These are phyloP conservation scores for Linnemannia hyalina DNA, from an alignment of 192 early-diverging fungal genomes.

Conservation along the genomic window DNA sequence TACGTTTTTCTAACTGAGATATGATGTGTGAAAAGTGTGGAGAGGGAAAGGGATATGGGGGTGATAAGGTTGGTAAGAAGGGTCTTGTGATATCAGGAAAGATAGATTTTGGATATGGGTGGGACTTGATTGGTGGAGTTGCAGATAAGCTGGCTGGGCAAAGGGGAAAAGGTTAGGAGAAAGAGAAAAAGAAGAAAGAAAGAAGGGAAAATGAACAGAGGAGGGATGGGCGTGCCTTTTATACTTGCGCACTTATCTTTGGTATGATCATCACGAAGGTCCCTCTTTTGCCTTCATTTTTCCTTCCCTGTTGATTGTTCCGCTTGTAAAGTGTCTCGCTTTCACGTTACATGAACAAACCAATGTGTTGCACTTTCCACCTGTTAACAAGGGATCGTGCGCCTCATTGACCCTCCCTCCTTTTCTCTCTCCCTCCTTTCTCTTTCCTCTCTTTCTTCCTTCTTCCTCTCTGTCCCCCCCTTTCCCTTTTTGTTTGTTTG, in stretches of 20 bases:
- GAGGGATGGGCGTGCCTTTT: background rate
- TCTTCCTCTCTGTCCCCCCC: background rate
- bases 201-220: background rate
- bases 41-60: background rate
- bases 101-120: background rate
- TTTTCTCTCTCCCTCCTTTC: too few relatives aligned
- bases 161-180: background rate
- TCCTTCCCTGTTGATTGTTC: background rate
- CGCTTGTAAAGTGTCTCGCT: background rate
- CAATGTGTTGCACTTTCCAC: background rate
- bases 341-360: background rate
- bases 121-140: background rate
- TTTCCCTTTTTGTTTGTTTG: background rate
- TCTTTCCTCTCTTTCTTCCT: background rate
- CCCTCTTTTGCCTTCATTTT: background rate
- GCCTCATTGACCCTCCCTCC: background rate
- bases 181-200: slow-evolving; percentile 4
- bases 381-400: background rate
- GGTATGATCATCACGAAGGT: background rate
- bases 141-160: background rate
- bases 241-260: background rate
- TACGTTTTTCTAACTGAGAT: background rate
- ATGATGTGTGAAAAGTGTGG: background rate
- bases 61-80: background rate
- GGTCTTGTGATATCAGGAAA: background rate